Evolutionary conservation across 2,329 filamentous ascomycete genomes (phyloP).

Genomic region (Tolypocladium endophyticum): DNA sequence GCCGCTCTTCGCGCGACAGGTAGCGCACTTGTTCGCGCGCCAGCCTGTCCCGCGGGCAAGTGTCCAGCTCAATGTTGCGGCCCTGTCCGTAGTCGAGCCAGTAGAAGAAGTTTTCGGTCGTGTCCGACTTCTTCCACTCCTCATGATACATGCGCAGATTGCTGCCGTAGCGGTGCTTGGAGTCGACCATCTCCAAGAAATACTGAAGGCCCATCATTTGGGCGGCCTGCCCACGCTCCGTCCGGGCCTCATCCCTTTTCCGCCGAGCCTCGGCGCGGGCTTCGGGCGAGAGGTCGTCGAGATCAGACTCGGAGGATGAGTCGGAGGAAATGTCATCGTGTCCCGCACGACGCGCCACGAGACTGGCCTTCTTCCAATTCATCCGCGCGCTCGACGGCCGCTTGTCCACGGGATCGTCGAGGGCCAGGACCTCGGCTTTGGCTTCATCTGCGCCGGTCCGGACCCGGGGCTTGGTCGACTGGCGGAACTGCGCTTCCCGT

Average conservation of each 20-base stretch:
- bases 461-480: constrained; percentile 33
- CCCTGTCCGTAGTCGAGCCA: constrained; percentile 84
- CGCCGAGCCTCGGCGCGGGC: constrained; percentile 28
- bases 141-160: constrained; percentile 75
- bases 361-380: constrained; percentile 67
- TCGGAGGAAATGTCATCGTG: constrained; percentile 41
- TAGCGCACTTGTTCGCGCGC: constrained; percentile 77
- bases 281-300: constrained; percentile 15
- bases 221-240: constrained; percentile 51
- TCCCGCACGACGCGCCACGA: constrained; percentile 61
- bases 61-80: constrained; percentile 54
- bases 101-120: constrained; percentile 84
- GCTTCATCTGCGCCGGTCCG: constrained; percentile 10
- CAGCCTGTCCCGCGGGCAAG: constrained; percentile 62
- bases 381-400: constrained; percentile 37
- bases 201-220: constrained; percentile 80
- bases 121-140: constrained; percentile 69
- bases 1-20: constrained; percentile 68
- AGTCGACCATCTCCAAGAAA: constrained; percentile 75
- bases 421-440: constrained; percentile 3
- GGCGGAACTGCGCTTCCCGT: constrained; percentile 44
- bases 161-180: constrained; percentile 78
- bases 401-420: constrained; percentile 8
- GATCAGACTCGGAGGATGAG: constrained; percentile 9
- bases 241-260: constrained; percentile 37